Percentiles rank a stretch among this genome's conserved stretches.
Evolutionary conservation across 306 rosid species (phyloP).

Genomic region (Prosopis cineraria): DNA sequence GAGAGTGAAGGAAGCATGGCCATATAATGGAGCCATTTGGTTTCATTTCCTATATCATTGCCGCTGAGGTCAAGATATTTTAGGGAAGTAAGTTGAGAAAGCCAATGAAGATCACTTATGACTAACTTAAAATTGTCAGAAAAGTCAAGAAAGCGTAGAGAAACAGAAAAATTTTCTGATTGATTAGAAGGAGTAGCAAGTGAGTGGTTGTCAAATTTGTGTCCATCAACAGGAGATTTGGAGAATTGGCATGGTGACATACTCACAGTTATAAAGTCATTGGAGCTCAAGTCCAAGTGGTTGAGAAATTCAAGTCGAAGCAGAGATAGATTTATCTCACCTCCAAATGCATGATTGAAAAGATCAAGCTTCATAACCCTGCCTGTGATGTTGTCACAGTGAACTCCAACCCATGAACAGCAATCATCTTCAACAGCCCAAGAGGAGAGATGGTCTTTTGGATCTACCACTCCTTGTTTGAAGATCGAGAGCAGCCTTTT

Average conservation of each 20-base stretch:
- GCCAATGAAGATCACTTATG: neutral
- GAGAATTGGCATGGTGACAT: neutral
- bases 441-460: neutral
- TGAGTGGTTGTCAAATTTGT: neutral
- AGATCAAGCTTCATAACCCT: neutral
- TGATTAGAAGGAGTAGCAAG: too few species aligned
- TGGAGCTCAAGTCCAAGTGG: neutral
- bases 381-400: neutral
- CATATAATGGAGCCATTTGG: neutral
- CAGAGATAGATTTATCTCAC: neutral
- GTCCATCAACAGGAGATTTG: neutral
- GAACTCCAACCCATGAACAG: neutral
- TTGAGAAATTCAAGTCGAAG: conserved; percentile 24
- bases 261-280: neutral
- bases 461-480: neutral
- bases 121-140: neutral
- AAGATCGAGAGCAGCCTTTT: neutral
- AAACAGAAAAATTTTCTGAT: neutral
- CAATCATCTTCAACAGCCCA: neutral
- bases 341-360: rapidly evolving
- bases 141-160: neutral
- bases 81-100: neutral
- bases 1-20: neutral
- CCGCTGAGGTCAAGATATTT: neutral
- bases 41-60: neutral